Evolutionary conservation across 2,329 filamentous ascomycete species (phyloP), one percentile per base, ranked within the genome.

Genomic region (Stemphylium lycopersici): DNA sequence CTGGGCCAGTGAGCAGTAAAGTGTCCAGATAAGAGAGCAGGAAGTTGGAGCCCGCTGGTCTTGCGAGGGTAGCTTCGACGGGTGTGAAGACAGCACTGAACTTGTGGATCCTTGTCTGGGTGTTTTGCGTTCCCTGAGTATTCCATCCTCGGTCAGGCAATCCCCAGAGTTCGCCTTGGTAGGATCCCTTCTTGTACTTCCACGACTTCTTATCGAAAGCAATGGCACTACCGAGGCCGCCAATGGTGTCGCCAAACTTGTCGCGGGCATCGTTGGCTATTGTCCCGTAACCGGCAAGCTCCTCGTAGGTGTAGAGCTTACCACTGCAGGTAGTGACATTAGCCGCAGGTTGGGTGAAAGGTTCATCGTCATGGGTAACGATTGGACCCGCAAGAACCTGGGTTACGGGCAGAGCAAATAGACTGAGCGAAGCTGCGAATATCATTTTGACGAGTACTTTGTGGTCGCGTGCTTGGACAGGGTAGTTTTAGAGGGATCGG

Each of bases 111-210:
- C 88, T 82, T 3, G 83, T 81, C 60, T 89, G 84, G 69, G 82
- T 89, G 69, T 90, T 90, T 15, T 87, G 71, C 0, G 88, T 90
- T 61, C 7, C 88, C 62, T 90, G 78, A 0, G 87, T 90, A 67
- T 91, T 90, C 87, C 88, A 91, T 33, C 88, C 88, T 55, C 87
- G 80, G 66, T 90, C 87, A 1, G 88, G 88, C 13, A 90, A 72
- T 11, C 80, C 78, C 75, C 83, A 91, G 18, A 90, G 67, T 3
- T 83, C 80, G 13, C 87, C 88, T 2, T 80, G 79, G 68, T 90
- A 91, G 5, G 70, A 78, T 5, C 67, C 65, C 3, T 58, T 61
- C 18, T 64, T 47, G 77, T 78, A 63, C 62, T 78, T 81, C 87
- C 87, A 91, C 7, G 81, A 80, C 31, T 72, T 76, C 54, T 78